These are phyloP conservation scores for Phaseolus lunatus DNA, from an alignment of 306 rosid genomes.

Conservation along the genomic window DNA sequence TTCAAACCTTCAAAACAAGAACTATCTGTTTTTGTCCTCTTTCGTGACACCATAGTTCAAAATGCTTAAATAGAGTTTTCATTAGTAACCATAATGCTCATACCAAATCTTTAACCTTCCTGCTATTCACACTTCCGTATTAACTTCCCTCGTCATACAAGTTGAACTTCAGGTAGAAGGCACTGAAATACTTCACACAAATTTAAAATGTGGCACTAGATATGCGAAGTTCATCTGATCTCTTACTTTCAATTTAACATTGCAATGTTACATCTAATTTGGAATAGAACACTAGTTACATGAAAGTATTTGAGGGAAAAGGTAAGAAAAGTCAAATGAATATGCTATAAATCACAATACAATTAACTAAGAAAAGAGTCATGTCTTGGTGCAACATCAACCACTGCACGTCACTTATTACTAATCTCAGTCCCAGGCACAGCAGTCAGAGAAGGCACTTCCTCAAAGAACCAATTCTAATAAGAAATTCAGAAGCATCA, in stretches of 20 bases:
- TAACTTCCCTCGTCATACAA: neutral
- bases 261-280: conserved; percentile 15
- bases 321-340: conserved; percentile 35
- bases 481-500: conserved; percentile 50
- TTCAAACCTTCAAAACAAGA: conserved; percentile 5
- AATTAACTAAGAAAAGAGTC: conserved; percentile 36
- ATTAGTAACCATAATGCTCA: neutral
- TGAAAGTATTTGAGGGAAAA: conserved; percentile 18
- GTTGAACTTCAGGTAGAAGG: neutral
- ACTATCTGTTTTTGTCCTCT: neutral
- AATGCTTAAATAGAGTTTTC: neutral
- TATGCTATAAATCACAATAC: conserved; percentile 46
- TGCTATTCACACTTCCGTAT: neutral
- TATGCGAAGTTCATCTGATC: conserved; percentile 33
- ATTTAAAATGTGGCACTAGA: conserved; percentile 1
- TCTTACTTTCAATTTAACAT: conserved; percentile 28
- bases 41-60: neutral
- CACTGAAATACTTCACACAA: neutral
- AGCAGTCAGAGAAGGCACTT: conserved; percentile 34
- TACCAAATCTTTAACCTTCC: neutral
- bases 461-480: conserved; percentile 11
- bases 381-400: conserved; percentile 41
- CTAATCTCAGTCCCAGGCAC: conserved; percentile 43
- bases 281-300: conserved; percentile 36
- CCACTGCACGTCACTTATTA: conserved; percentile 39